Evolutionary conservation across 345 rosid genomes (phyloP), one percentile per base, ranked within the genome.

Genomic region (Salix caprea): DNA sequence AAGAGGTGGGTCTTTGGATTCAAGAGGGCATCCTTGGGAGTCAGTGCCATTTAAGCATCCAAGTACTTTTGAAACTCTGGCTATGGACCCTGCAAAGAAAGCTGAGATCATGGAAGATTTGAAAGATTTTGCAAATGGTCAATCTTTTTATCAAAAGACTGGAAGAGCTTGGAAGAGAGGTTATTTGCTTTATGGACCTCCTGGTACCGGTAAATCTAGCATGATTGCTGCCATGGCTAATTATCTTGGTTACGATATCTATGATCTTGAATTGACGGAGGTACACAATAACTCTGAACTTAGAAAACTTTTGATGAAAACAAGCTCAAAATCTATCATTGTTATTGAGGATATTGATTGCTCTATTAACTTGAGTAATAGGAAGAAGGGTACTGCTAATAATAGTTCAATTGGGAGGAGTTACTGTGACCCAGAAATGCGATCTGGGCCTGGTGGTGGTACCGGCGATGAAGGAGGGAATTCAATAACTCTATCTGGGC

Each of bases 221-320:
- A 91, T 95, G 97, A 95, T 95, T 48, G 99, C 99, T 7, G 97
- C 99, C 19, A 93, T 95, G 99, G 99, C 99, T 2, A 95, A 95
- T 73, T 86, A 74, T 80, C 90, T 95, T 6, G 91, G 94, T 37
- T 95, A 95, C 77, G 99, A 95, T 71, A 95, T 95, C 65, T 95
- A 91, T 74, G 99, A 95, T 72, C 93, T 95, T n/a, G 99, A 95
- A 69, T 82, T 95, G 42, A 93, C 97, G 1, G 99, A 95, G 78
- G 99, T 95, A 68, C 94, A 93, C 48, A 90, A 89, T 42, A 95
- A 95, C 18, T 95, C 99, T 0, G 99, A 95, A 52, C 83, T 95
- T 71, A 81, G 98, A 79, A 95, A 91, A 73, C 76, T 94, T 48
- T 68, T 92, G 32, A 94, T 92, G 98, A 94, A 92, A 65, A 94